These are phyloP conservation scores for Ogataea henricii DNA, from an alignment of 805 yeast species.

Conservation along the genomic window DNA sequence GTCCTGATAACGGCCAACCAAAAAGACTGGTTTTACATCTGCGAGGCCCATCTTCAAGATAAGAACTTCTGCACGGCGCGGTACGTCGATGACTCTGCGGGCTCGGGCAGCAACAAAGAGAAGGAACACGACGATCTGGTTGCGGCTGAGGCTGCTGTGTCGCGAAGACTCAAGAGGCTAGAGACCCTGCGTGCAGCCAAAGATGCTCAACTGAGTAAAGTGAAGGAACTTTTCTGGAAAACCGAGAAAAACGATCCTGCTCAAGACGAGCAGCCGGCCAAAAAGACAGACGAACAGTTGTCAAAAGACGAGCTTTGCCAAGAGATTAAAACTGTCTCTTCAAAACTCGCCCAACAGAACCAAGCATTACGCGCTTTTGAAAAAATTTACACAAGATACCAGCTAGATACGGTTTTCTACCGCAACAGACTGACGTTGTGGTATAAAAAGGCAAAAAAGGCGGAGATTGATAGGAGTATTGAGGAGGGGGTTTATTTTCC, in stretches of 20 bases:
- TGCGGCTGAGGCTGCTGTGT: constrained; percentile 26
- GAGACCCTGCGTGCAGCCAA: constrained; percentile 27
- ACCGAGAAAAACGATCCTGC: constrained; percentile 7
- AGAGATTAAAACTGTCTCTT: constrained; percentile 11
- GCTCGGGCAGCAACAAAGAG: constrained; percentile 16
- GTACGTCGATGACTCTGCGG: constrained; percentile 34
- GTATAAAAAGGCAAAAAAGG: constrained; percentile 37
- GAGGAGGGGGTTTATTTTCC: constrained; percentile 45
- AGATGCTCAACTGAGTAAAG: constrained; percentile 28
- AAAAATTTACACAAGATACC: constrained; percentile 39
- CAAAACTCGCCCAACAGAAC: constrained; percentile 11
- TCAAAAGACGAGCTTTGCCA: constrained; percentile 10
- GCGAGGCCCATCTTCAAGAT: constrained; percentile 50
- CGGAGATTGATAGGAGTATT: constrained; percentile 36
- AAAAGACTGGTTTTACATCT: constrained; percentile 55
- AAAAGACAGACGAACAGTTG: constrained; percentile 10
- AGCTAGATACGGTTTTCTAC: constrained; percentile 44
- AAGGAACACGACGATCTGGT: constrained; percentile 27
- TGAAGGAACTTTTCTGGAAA: constrained; percentile 30
- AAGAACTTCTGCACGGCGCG: constrained; percentile 42
- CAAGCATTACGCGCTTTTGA: constrained; percentile 24
- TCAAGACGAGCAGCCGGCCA: neutral
- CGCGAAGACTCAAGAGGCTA: constrained; percentile 40
- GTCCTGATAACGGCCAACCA: constrained; percentile 47
- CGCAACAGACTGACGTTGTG: constrained; percentile 41